These are phyloP conservation scores for Dovyalis caffra DNA, from an alignment of 345 rosid genomes.

Conservation along the genomic window DNA sequence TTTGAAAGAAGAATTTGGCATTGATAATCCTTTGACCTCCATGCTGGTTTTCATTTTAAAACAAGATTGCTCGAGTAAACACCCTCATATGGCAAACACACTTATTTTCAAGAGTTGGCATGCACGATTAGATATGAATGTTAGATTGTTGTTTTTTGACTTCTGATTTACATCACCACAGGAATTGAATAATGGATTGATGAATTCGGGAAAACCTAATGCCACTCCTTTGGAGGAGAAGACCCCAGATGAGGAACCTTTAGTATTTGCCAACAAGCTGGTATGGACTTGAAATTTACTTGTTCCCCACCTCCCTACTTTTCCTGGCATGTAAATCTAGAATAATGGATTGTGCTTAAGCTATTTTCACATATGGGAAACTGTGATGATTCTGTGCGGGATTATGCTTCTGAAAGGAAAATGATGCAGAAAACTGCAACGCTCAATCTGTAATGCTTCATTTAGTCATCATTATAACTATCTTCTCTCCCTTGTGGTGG, in stretches of 20 bases:
- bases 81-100: neutral
- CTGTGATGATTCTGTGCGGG: neutral
- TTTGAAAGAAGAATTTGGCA: no score
- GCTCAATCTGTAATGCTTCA: no score
- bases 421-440: no score
- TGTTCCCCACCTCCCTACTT: neutral
- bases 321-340: neutral
- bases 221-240: slow-evolving; percentile 63
- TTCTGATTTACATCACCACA: slow-evolving; percentile 22
- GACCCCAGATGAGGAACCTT: slow-evolving; percentile 68
- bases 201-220: slow-evolving; percentile 51
- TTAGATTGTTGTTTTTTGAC: neutral
- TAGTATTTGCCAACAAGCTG: slow-evolving; percentile 77
- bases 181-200: slow-evolving; percentile 61
- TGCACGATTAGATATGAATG: neutral
- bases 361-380: neutral
- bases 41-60: neutral
- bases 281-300: slow-evolving; percentile 29
- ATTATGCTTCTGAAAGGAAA: no score
- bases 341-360: neutral
- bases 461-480: no score
- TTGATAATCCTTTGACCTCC: no score
- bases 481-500: no score
- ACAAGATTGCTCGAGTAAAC: neutral
- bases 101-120: neutral